Evolutionary conservation across 345 rosid species (phyloP), one percentile per base, ranked within the genome.

Genomic region (Pistacia atlantica): DNA sequence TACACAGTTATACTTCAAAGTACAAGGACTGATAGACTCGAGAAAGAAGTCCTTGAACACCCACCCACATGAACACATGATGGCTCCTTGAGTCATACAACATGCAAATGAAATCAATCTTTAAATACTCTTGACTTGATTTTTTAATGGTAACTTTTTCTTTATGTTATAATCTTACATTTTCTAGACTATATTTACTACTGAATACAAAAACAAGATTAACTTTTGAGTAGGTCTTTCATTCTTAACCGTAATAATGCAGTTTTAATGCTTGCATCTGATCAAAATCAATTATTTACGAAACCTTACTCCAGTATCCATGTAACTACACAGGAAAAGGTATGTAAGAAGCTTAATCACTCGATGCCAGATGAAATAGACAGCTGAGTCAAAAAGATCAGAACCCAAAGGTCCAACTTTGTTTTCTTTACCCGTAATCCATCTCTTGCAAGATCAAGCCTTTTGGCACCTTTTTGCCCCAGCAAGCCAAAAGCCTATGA

Each of bases 391-490:
- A 81, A 93, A 93, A 82, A 92, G 87, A 64, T 58, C 79, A 58
- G 89, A 85, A 78, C 96, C 94, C 73, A 96, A 85, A 74, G 99
- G 99, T 66, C 98, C 98, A 82, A 96, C 98, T 86, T 96, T 75
- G 93, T 87, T 84, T 92, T 96, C 78, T 90, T 89, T 49, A 87
- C 95, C 52, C 65, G 54, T 68, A 88, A 77, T 79, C 83, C 91
- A 55, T 76, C 65, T 80, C 81, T 83, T 28, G 95, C 78, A 75
- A 96, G 98, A 86, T 93, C 97, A 71, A 93, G 71, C 79, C 93
- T 89, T 62, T 80, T 61, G 28, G 87, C 59, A 78, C 87, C 91
- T 87, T 90, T 92, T 76, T 81, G 81, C 64, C 91, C 77, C 33
- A 71, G 74, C 64, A 94, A 25, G 66, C 89, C 89, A 82, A 86